Conservation (phyloP, 1,284 basidiomycete species). For the Xanthoconium separans region DNA sequence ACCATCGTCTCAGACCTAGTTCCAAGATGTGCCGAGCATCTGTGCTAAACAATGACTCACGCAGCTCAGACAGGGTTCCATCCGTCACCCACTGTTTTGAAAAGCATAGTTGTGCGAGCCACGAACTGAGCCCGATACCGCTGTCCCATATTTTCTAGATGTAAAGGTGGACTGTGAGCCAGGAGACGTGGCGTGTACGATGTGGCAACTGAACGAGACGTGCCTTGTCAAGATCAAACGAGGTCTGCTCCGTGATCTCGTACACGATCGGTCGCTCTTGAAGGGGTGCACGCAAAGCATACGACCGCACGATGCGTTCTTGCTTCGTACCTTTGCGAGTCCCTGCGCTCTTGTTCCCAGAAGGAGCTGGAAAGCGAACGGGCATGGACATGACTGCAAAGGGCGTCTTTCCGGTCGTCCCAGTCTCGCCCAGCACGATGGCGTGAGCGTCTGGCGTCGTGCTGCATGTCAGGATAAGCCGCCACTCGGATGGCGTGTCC, state of each 20-base stretch:
- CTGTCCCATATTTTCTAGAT: constrained; percentile 91
- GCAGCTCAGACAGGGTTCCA: constrained; percentile 15
- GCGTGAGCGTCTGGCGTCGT: constrained; percentile 19
- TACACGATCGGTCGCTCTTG: constrained; percentile 35
- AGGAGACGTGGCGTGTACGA: neutral
- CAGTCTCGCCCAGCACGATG: constrained; percentile 37
- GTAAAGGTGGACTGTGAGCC: constrained; percentile 16
- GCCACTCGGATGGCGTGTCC: constrained; percentile 50
- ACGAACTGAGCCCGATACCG: constrained; percentile 76
- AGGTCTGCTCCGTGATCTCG: constrained; percentile 72
- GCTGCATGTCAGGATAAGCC: constrained; percentile 54
- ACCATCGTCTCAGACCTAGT: constrained; percentile 48
- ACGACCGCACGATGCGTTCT: constrained; percentile 59
- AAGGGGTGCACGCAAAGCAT: constrained; percentile 37
- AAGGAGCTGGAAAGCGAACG: constrained; percentile 43
- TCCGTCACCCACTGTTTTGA: neutral
- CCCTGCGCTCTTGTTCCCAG: constrained; percentile 3
- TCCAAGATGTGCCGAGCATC: constrained; percentile 53
- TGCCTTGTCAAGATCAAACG: constrained; percentile 89
- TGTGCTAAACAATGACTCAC: constrained; percentile 40
- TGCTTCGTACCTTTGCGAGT: constrained; percentile 50
- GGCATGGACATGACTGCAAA: constrained; percentile 69
- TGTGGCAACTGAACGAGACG: constrained; percentile 21
- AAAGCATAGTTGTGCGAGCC: constrained; percentile 50
- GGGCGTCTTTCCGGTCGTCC: constrained; percentile 39